These are phyloP conservation scores for Globisporangium irregulare DNA, from an alignment of 352 stramenopile genomes.

Conservation along the genomic window DNA sequence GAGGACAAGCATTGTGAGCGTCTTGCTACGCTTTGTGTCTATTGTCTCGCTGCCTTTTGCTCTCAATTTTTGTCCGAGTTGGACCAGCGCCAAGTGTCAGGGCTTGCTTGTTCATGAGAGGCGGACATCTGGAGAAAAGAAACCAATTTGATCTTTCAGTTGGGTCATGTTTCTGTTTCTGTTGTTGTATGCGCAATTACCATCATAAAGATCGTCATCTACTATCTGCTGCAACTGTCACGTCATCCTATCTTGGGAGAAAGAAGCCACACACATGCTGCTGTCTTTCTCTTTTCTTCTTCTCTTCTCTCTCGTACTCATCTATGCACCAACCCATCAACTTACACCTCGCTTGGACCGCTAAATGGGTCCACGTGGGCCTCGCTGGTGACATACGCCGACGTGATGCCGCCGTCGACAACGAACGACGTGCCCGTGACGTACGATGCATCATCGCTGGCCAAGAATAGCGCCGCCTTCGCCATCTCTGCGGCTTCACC, in stretches of 20 bases:
- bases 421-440: slow-evolving; percentile 86
- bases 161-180: background rate
- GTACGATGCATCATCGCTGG: slow-evolving; percentile 83
- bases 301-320: background rate
- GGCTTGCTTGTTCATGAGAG: background rate
- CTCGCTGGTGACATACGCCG: slow-evolving; percentile 84
- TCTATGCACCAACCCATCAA: background rate
- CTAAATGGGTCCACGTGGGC: slow-evolving; percentile 76
- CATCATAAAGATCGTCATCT: background rate
- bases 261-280: background rate
- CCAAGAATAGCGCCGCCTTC: slow-evolving; percentile 84
- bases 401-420: slow-evolving; percentile 87
- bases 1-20: background rate
- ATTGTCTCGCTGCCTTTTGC: background rate
- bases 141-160: background rate
- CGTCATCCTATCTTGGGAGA: background rate
- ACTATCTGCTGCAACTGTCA: background rate
- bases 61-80: background rate
- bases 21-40: background rate
- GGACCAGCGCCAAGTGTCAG: background rate
- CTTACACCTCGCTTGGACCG: slow-evolving; percentile 73
- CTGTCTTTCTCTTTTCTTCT: slow-evolving; percentile 9
- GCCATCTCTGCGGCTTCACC: slow-evolving; percentile 85
- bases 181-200: background rate
- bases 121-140: background rate